A percentile compares a stretch with the other conserved stretches of the same genome.
These are phyloP conservation scores for Globisporangium yorkense DNA, from an alignment of 352 stramenopile species.

Conservation along the genomic window DNA sequence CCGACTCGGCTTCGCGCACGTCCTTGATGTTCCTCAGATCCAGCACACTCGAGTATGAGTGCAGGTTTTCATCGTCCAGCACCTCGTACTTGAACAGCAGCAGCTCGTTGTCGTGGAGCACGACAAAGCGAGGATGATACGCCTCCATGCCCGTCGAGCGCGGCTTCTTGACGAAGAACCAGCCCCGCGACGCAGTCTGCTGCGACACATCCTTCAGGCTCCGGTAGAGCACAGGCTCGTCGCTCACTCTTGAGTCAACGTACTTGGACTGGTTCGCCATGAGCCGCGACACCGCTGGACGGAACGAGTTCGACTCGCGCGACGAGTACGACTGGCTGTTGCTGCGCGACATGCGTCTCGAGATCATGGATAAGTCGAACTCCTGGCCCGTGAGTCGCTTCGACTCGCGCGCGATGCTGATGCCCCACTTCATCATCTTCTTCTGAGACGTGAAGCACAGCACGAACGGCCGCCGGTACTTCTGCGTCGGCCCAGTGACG, in stretches of 20 bases:
- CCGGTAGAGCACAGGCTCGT: constrained; percentile 47
- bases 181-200: constrained; percentile 61
- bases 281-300: constrained; percentile 53
- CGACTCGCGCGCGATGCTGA: constrained; percentile 65
- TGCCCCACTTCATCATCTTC: constrained; percentile 86
- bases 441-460: constrained; percentile 75
- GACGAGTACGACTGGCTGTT: constrained; percentile 58
- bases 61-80: constrained; percentile 57
- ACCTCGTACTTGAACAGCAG: constrained; percentile 88
- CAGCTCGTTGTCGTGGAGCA: constrained; percentile 70
- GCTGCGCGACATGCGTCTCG: constrained; percentile 48
- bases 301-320: constrained; percentile 51
- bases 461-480: constrained; percentile 73
- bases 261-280: constrained; percentile 82
- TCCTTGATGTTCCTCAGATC: constrained; percentile 77
- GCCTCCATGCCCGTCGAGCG: constrained; percentile 53
- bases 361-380: constrained; percentile 75
- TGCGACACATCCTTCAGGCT: constrained; percentile 73
- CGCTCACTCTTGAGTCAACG: constrained; percentile 43
- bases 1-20: constrained; percentile 73
- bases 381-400: constrained; percentile 78
- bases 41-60: constrained; percentile 59
- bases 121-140: constrained; percentile 82
- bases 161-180: constrained; percentile 84
- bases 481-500: constrained; percentile 41